Base-by-base conservation (phyloP, 2,329 filamentous ascomycete species). In the Tolypocladium nubicola region DNA sequence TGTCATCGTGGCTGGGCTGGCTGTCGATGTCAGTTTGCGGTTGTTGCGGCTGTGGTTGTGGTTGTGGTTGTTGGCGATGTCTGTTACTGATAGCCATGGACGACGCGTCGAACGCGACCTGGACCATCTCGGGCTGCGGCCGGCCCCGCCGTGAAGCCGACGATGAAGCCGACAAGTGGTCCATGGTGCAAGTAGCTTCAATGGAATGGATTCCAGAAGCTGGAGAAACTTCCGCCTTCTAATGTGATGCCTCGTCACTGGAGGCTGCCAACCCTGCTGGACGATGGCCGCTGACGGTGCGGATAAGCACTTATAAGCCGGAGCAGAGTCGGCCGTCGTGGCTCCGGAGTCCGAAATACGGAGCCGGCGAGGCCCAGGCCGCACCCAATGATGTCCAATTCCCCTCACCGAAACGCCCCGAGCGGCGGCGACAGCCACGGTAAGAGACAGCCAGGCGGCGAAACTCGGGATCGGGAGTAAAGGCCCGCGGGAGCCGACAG, bases 71-170 rank as follows among this genome's bases (percentile, higher is more conserved):
- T n/a, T 50, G 26, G 16, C 9, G 16, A 19, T 23, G 47, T 19
- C 16, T 35, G 47, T 8, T n/a, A 26, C 23, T 49, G 47, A 8
- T 35, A 30, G 26, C 26, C 4, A 33, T 50, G 47, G 10, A n/a
- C 16, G 47, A 30, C 2, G 16, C 33, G 26, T 50, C 19, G 37
- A 37, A 50, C 1, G 58, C 43, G 9, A 56, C 49, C 33, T 57
- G 56, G 21, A 40, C 26, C 58, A 59, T 57, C 50, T 59, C 56
- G 6, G 56, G 53, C 35, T 52, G 53, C 30, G 58, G 13, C 37
- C 39, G 55, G 14, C 52, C 23, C 19, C 23, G 52, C 23, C 37
- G 19, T n/a, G 50, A 21, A 26, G 47, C 19, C 23, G 47, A 23
- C 13, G 47, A n/a, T n/a, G 43, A 30, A 11, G 21, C 43, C 16